Evolutionary conservation across 345 rosid species (phyloP).

Genomic region (Rubroshorea leprosula): DNA sequence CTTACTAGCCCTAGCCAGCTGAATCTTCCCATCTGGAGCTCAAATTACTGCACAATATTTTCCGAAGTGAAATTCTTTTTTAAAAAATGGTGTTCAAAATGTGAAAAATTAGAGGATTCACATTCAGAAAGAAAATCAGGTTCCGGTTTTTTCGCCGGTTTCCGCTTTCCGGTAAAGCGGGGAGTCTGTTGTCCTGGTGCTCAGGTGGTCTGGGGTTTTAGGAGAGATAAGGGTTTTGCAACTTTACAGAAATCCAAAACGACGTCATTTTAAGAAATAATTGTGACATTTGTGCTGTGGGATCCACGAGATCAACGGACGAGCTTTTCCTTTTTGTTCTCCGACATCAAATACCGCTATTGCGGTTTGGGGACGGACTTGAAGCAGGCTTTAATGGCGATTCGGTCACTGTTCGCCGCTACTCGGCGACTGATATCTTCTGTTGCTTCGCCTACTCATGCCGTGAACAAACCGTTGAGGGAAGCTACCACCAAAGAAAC

Average conservation of each 20-base stretch:
- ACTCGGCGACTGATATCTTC: conserved; percentile 27
- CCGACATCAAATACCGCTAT: not conserved
- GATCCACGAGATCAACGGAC: too few species aligned
- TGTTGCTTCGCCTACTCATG: conserved; percentile 9
- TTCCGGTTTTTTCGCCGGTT: not conserved
- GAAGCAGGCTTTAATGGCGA: conserved; percentile 23
- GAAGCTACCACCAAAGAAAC: conserved; percentile 4
- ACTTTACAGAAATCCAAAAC: too few species aligned
- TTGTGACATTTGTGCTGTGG: too few species aligned
- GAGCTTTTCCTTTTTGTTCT: too few species aligned
- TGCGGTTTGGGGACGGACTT: not conserved
- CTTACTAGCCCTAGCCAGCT: conserved; percentile 49
- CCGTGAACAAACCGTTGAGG: not conserved
- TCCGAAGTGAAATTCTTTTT: too few species aligned
- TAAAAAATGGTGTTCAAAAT: not conserved
- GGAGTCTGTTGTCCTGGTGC: not conserved
- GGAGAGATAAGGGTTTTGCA: too few species aligned
- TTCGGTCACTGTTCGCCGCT: conserved; percentile 15
- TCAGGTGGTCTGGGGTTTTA: too few species aligned
- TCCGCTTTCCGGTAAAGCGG: not conserved
- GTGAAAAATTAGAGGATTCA: not conserved
- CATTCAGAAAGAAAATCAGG: not conserved
- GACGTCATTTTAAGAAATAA: too few species aligned
- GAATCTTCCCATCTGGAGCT: conserved; percentile 41
- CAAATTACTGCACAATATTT: not conserved